phyloP scores from a whole-genome alignment of 345 rosid genomes.

The Aurinia saxatilis region DNA sequence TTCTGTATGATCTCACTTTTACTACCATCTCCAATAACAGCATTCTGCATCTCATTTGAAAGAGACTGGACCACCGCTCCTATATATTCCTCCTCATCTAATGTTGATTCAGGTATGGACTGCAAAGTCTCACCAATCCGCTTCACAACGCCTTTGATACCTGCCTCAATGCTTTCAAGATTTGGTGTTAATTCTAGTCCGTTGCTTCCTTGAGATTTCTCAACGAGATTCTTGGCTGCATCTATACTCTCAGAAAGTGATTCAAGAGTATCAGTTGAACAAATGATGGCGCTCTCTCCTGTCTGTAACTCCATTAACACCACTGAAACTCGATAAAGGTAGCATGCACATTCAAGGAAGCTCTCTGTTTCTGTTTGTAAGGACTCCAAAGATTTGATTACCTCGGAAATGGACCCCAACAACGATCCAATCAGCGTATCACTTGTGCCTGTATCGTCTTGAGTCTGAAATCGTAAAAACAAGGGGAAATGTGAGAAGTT shows the following conservation, averaged over 20 bases:
- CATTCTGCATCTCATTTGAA: slow-evolving; percentile 66
- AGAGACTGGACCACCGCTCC: slow-evolving; percentile 50
- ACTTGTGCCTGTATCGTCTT: slow-evolving; percentile 23
- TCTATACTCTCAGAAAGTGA: slow-evolving; percentile 43
- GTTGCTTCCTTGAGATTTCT: slow-evolving; percentile 20
- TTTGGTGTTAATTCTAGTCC: slow-evolving; percentile 33
- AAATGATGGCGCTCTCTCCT: slow-evolving; percentile 29
- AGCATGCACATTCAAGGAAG: slow-evolving; percentile 49
- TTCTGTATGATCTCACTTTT: slow-evolving; percentile 20
- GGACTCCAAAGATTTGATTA: slow-evolving; percentile 35
- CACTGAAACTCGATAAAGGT: slow-evolving; percentile 53
- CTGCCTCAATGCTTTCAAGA: slow-evolving; percentile 31
- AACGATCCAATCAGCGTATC: slow-evolving; percentile 32
- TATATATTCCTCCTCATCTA: slow-evolving; percentile 42
- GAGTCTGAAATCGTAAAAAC: slow-evolving; percentile 31
- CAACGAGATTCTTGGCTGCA: slow-evolving; percentile 41
- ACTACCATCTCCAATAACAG: slow-evolving; percentile 23
- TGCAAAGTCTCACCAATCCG: slow-evolving; percentile 55
- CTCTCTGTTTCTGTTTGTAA: slow-evolving; percentile 36
- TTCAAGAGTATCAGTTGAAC: slow-evolving; percentile 39
- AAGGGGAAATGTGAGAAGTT: neutral
- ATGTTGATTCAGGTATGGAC: slow-evolving; percentile 52
- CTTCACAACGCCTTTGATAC: slow-evolving; percentile 42
- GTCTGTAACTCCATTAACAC: slow-evolving; percentile 67
- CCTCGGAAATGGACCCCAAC: slow-evolving; percentile 46